A percentile compares a stretch with the other conserved stretches of the same genome.
Evolutionary conservation across 805 yeast genomes (phyloP).

Genomic region (Monosporozyma solicola): DNA sequence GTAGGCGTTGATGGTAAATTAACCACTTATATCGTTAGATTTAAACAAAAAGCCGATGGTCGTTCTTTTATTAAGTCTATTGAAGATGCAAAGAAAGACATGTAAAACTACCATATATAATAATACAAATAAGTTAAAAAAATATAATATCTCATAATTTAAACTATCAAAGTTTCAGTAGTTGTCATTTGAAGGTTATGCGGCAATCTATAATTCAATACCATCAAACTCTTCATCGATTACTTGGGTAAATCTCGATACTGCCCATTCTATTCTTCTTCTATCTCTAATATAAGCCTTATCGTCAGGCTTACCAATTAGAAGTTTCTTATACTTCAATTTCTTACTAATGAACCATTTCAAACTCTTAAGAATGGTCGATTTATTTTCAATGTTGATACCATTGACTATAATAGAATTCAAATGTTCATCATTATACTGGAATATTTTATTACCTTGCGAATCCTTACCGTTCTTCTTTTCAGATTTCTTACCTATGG

Average conservation of each 20-base stretch:
- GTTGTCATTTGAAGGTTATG: neutral
- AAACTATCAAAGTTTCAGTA: neutral
- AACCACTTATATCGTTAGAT: constrained; percentile 61
- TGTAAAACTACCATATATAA: constrained; percentile 13
- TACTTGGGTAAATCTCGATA: constrained; percentile 8
- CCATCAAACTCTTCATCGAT: constrained; percentile 13
- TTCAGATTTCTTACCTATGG: constrained; percentile 56
- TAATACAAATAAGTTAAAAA: neutral
- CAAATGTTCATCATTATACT: constrained; percentile 28
- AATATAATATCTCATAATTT: neutral
- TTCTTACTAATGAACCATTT: constrained; percentile 26
- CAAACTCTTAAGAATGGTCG: constrained; percentile 26
- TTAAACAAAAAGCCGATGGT: constrained; percentile 43
- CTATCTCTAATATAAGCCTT: constrained; percentile 22
- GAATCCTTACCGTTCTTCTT: constrained; percentile 16
- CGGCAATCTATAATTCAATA: constrained; percentile 3
- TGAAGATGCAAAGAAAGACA: constrained; percentile 25
- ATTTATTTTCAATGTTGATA: constrained; percentile 20
- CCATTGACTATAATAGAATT: constrained; percentile 13
- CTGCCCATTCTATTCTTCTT: constrained; percentile 29
- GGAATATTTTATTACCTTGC: constrained; percentile 20
- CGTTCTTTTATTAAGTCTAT: constrained; percentile 26
- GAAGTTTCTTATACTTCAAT: constrained; percentile 17
- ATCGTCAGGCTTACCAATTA: constrained; percentile 11
- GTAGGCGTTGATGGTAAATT: constrained; percentile 48